Evolutionary conservation across 148 eudicot species (phyloP).

Genomic region (Nepenthes mirabilis): DNA sequence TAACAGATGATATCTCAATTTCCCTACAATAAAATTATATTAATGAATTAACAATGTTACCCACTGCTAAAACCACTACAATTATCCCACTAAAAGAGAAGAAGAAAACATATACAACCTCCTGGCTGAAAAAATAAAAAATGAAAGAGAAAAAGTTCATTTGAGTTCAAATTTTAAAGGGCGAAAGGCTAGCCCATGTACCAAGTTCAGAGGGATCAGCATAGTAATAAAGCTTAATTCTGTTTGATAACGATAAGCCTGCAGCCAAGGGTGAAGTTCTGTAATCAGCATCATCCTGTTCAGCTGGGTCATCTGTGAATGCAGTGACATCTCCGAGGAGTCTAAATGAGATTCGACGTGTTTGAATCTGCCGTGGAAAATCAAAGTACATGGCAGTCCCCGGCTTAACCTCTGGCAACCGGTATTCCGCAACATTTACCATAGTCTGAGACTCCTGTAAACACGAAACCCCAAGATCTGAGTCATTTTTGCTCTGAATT

Average conservation of each 20-base stretch:
- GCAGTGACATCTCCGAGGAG: constrained; percentile 78
- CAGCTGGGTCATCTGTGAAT: constrained; percentile 64
- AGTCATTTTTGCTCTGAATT: background rate
- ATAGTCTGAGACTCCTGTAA: constrained; percentile 64
- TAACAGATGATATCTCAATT: no score
- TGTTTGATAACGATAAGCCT: constrained; percentile 69
- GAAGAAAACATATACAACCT: no score
- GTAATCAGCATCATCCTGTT: constrained; percentile 56
- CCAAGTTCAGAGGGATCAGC: constrained; percentile 90
- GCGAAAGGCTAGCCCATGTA: constrained; percentile 84
- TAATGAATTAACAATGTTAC: no score
- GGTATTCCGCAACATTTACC: constrained; percentile 69
- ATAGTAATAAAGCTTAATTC: constrained; percentile 73
- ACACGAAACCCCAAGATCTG: background rate
- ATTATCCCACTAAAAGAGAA: no score
- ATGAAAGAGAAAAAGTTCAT: no score
- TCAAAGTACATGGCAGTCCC: constrained; percentile 87
- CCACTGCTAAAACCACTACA: no score
- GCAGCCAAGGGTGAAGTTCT: constrained; percentile 45
- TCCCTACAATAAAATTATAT: no score
- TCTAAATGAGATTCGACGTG: constrained; percentile 62
- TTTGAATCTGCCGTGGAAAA: constrained; percentile 64
- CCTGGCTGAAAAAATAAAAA: no score
- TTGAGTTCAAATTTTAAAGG: constrained; percentile 12
- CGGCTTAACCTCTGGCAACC: constrained; percentile 76